Base-by-base conservation (phyloP, 208 protist genomes). In the Naegleria fowleri region DNA sequence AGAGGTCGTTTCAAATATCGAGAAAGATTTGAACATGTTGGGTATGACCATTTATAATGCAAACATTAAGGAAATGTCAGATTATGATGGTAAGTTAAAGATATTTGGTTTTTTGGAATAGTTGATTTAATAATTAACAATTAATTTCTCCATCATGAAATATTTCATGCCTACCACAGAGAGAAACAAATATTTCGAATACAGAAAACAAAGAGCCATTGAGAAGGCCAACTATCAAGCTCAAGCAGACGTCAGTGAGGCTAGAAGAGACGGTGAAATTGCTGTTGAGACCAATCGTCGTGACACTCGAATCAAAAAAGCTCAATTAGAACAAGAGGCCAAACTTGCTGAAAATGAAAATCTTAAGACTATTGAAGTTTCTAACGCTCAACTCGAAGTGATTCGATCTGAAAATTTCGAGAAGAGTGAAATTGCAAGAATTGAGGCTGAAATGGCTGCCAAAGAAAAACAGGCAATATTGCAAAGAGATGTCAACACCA, bases 21-120 rank as follows among this genome's bases (percentile, higher is more conserved):
- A 40, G 25, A 51, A 52, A 19, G 83, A 87, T 41, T 87, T 87
- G 83, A 51, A 87, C 33, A 15, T 33, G 83, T 87, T 87, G 15
- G 83, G 83, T 52, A 15, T 87, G 16, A 87, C 15, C 11, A 51
- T 87, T 87, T 51, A 51, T 48, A 87, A 87, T 51, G 83, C 83
- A 0, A 87, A 87, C 40, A 87, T 87, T 51, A 87, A 87, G 41
- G 83, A 87, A 36, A 40, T 87, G 83, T 25, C 15, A 15, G 83
- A 87, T 48, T 29, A 22, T 87, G 39, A 67, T 13, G 55, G 43
- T 48, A 48, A 48, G 43, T 48, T n/a, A n/a, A n/a, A n/a, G n/a
- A n/a, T n/a, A n/a, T n/a, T n/a, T n/a, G n/a, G n/a, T n/a, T n/a
- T n/a, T n/a, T n/a, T n/a, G n/a, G n/a, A n/a, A n/a, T n/a, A n/a